These are phyloP conservation scores for Claviceps humidiphila DNA, from an alignment of 2,329 filamentous ascomycete species.

Conservation along the genomic window DNA sequence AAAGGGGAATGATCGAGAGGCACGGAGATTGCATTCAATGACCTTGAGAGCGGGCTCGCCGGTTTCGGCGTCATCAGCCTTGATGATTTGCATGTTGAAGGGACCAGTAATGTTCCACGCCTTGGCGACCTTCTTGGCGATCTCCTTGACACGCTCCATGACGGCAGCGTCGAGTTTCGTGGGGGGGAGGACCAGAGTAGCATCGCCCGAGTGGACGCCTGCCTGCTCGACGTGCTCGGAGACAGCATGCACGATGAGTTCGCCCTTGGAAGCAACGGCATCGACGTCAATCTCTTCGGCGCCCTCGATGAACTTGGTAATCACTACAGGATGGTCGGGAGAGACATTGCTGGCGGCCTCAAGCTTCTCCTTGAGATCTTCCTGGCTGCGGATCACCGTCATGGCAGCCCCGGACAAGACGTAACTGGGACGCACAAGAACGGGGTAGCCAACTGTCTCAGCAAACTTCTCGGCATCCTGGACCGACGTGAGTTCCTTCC, in stretches of 20 bases:
- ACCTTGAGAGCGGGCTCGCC: slow-evolving; percentile 75
- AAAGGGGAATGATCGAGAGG: slow-evolving; percentile 95
- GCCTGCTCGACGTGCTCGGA: slow-evolving; percentile 95
- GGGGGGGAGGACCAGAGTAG: slow-evolving; percentile 84
- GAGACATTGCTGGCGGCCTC: slow-evolving; percentile 81
- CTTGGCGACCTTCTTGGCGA: slow-evolving; percentile 89
- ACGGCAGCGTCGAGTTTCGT: slow-evolving; percentile 61
- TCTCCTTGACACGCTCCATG: slow-evolving; percentile 84
- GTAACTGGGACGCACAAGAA: slow-evolving; percentile 87
- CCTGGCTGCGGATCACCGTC: slow-evolving; percentile 83
- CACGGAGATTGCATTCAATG: slow-evolving; percentile 95
- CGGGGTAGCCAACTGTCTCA: slow-evolving; percentile 75
- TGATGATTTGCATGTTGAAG: slow-evolving; percentile 99
- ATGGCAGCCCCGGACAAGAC: slow-evolving; percentile 96
- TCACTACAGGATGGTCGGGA: slow-evolving; percentile 93
- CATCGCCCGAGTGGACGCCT: slow-evolving; percentile 95
- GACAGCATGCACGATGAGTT: slow-evolving; percentile 81
- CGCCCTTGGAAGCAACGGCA: slow-evolving; percentile 74
- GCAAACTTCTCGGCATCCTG: slow-evolving; percentile 81
- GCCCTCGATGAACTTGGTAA: slow-evolving; percentile 95
- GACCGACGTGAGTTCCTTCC: slow-evolving; percentile 92
- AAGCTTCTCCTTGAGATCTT: slow-evolving; percentile 90
- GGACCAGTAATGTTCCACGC: slow-evolving; percentile 96
- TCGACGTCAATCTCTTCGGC: slow-evolving; percentile 96
- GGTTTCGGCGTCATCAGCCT: slow-evolving; percentile 64